Conservation (phyloP, 2,329 filamentous ascomycete genomes). For the Microdochium bolleyi region DNA sequence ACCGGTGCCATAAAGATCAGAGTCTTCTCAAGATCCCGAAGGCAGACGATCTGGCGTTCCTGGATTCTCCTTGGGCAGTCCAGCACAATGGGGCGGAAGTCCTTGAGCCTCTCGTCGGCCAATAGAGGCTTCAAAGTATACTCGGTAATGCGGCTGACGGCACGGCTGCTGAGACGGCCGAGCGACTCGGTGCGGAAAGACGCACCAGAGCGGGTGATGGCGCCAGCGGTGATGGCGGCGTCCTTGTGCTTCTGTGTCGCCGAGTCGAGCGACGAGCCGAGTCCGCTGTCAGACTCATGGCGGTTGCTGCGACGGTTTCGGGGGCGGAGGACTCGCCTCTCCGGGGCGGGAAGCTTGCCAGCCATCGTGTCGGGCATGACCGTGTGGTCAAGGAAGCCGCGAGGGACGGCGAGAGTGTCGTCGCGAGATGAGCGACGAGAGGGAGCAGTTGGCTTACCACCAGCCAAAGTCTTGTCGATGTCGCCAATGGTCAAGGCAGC, state of each 20-base stretch:
- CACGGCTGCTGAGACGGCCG: conserved; percentile 57
- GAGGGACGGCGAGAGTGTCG: conserved; percentile 51
- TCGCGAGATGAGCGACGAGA: conserved; percentile 39
- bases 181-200: conserved; percentile 39
- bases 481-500: conserved; percentile 58
- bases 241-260: conserved; percentile 43
- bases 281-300: conserved; percentile 78
- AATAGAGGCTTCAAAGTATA: conserved; percentile 73
- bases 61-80: conserved; percentile 74
- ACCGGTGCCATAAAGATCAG: conserved; percentile 87
- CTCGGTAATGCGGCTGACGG: conserved; percentile 71
- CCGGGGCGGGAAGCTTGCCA: conserved; percentile 21
- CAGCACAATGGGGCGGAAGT: conserved; percentile 72
- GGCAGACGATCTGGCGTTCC: conserved; percentile 78
- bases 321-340: conserved; percentile 43
- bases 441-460: conserved; percentile 29
- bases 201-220: conserved; percentile 53
- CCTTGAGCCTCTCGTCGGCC: conserved; percentile 62
- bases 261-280: conserved; percentile 73
- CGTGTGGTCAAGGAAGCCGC: conserved; percentile 49
- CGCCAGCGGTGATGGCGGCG: conserved; percentile 35
- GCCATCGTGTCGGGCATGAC: conserved; percentile 40
- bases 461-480: conserved; percentile 54
- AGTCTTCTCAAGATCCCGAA: conserved; percentile 91
- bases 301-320: conserved; percentile 50